These are phyloP conservation scores for Xylariaceae sp. DNA, from an alignment of 2,329 filamentous ascomycete species.

Conservation along the genomic window DNA sequence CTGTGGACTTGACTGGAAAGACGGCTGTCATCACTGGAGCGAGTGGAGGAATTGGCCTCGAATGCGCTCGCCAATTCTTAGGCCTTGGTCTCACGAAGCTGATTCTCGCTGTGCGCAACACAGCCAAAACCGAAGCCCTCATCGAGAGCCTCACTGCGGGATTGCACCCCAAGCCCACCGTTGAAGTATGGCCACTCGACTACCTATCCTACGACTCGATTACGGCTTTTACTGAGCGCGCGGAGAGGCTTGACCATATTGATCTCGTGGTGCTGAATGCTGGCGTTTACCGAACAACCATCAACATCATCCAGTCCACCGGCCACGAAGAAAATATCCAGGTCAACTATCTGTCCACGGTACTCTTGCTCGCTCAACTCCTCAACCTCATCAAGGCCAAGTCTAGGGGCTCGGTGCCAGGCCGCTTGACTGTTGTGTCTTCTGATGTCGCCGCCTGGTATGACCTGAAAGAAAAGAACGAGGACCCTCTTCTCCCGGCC, in stretches of 20 bases:
- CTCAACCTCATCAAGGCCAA: constrained; percentile 43
- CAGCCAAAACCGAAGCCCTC: constrained; percentile 23
- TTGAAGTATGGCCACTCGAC: constrained; percentile 41
- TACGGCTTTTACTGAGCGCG: constrained; percentile 32
- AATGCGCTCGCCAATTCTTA: constrained; percentile 30
- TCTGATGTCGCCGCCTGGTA: constrained; percentile 23
- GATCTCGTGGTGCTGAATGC: constrained; percentile 31
- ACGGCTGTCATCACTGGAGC: constrained; percentile 29
- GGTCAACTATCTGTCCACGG: constrained; percentile 50
- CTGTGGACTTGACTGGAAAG: neutral
- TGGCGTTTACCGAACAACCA: constrained; percentile 21
- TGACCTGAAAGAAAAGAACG: constrained; percentile 14
- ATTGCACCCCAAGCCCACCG: constrained; percentile 2
- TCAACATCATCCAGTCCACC: constrained; percentile 18
- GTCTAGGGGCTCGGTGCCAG: constrained; percentile 3
- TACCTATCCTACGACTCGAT: constrained; percentile 37
- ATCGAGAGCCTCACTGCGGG: neutral
- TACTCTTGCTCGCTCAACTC: constrained; percentile 43
- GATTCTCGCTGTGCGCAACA: constrained; percentile 30
- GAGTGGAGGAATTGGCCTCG: constrained; percentile 31
- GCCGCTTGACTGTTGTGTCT: constrained; percentile 24
- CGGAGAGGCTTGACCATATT: constrained; percentile 30
- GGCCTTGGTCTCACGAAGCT: constrained; percentile 26
- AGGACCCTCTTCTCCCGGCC: constrained; percentile 11
- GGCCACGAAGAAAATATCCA: constrained; percentile 42